Base-by-base conservation (phyloP, 1,284 basidiomycete species). In the Exobasidium rhododendri region DNA sequence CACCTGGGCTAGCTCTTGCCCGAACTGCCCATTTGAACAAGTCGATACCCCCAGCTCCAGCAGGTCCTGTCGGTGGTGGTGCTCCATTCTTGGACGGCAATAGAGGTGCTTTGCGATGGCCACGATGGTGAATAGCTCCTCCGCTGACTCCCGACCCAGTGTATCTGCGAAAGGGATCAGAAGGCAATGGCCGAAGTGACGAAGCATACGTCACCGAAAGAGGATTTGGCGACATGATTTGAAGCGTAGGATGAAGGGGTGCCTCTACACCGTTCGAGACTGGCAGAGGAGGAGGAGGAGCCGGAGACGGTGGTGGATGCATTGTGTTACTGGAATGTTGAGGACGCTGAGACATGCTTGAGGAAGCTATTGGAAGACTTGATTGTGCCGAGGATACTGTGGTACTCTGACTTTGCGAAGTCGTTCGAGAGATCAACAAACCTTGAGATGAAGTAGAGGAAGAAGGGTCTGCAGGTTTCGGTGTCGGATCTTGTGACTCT, bases 141-240 rank as follows among this genome's bases (percentile, higher is more conserved):
- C 74, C 74, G 17, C 70, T 66, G n/a, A 71, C 61, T 32, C 77
- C 77, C 31, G 65, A 63, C 24, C 73, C 74, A 1, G 75, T 79
- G 52, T 74, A 66, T 7, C 75, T 71, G 6, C 77, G 65, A 26
- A 66, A 70, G 24, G 77, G 77, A 53, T 79, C 77, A 2, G 74
- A 67, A 2, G 75, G 75, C 28, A 79, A 66, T 1, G 77, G 77
- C 24, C 76, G 73, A 4, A 79, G 64, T 6, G 75, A 73, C 7
- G 75, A 74, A 2, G 77, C 75, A 60, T 77, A 79, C 17, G 75
- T 78, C 14, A 77, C 71, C 13, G 74, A 75, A 10, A 78, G 64
- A 1, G 77, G 77, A 32, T 79, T 77, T 1, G 75, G 75, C 11
- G 74, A 71, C 5, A 79, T 68, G 4, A 63, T 63, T 59, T 73